A percentile compares a stretch with the other conserved stretches of the same genome.
Conservation (phyloP, 1,284 basidiomycete genomes). For the Cryptococcus sp. region DNA sequence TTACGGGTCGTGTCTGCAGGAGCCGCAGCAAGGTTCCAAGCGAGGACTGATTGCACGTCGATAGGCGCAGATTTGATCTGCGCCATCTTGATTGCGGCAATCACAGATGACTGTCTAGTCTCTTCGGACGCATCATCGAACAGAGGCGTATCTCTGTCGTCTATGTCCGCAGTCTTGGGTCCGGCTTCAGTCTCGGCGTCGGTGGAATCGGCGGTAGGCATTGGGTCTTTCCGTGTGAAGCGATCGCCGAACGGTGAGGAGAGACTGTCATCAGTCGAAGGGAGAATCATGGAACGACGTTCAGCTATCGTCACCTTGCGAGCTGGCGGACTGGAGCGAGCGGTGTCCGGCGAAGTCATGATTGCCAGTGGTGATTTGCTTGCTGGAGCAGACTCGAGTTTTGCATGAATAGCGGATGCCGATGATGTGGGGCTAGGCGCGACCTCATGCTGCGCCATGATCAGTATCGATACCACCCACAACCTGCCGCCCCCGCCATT, state of each 20-base stretch:
- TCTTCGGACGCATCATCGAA: constrained; percentile 18
- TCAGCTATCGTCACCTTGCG: constrained; percentile 41
- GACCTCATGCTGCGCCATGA: background rate
- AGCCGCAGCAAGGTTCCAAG: constrained; percentile 34
- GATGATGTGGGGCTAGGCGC: constrained; percentile 6
- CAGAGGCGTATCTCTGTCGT: constrained; percentile 11
- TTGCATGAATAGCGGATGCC: background rate
- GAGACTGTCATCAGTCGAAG: constrained; percentile 21
- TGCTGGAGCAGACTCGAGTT: background rate
- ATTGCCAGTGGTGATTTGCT: background rate
- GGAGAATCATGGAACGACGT: constrained; percentile 32
- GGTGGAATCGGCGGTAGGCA: constrained; percentile 36
- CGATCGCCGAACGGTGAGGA: constrained; percentile 32
- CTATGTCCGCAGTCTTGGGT: constrained; percentile 23
- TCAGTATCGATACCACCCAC: background rate
- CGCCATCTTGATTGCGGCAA: constrained; percentile 25
- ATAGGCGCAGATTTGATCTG: constrained; percentile 9
- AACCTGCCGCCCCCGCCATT: background rate
- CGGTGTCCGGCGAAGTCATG: background rate
- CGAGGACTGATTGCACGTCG: constrained; percentile 26
- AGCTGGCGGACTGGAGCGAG: constrained; percentile 6
- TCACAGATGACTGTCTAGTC: constrained; percentile 21
- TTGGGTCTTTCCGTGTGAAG: constrained; percentile 21
- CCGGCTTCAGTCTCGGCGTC: constrained; percentile 35
- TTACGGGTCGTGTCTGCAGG: constrained; percentile 23